Percentiles rank a stretch among this genome's conserved stretches.
These are phyloP conservation scores for Puccinia hordei DNA, from an alignment of 1,284 basidiomycete species.

Conservation along the genomic window DNA sequence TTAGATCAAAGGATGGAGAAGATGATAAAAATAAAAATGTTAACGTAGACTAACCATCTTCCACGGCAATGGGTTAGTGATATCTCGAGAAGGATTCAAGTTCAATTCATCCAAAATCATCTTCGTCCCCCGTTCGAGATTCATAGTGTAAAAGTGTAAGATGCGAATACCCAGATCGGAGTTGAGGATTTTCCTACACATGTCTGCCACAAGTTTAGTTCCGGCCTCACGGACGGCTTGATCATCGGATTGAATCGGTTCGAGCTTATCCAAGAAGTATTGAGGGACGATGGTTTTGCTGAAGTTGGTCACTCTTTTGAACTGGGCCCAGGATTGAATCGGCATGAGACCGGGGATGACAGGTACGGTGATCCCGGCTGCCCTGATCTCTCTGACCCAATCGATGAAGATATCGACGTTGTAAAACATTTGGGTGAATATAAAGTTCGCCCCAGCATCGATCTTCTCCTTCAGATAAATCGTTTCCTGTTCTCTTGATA, in stretches of 20 bases:
- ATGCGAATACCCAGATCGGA: slow-evolving; percentile 53
- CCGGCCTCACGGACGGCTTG: slow-evolving; percentile 54
- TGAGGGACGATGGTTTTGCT: slow-evolving; percentile 79
- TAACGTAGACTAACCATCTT: slow-evolving; percentile 61
- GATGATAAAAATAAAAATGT: slow-evolving; percentile 51
- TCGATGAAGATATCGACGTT: slow-evolving; percentile 80
- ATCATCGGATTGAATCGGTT: slow-evolving; percentile 68
- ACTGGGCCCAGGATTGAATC: slow-evolving; percentile 92
- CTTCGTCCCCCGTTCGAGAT: slow-evolving; percentile 71
- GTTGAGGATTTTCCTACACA: slow-evolving; percentile 53
- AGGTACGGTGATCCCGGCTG: slow-evolving; percentile 81
- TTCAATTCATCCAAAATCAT: slow-evolving; percentile 76
- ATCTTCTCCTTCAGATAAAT: slow-evolving; percentile 81
- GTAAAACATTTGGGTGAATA: slow-evolving; percentile 97
- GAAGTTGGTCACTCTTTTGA: slow-evolving; percentile 84
- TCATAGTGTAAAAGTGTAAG: slow-evolving; percentile 60
- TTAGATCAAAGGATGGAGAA: slow-evolving; percentile 10
- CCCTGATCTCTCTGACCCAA: slow-evolving; percentile 77
- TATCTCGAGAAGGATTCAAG: slow-evolving; percentile 79
- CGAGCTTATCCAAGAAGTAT: slow-evolving; percentile 70
- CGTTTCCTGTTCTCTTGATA: slow-evolving; percentile 70
- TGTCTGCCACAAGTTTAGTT: slow-evolving; percentile 54
- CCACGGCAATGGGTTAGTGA: slow-evolving; percentile 71
- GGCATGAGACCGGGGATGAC: slow-evolving; percentile 98
- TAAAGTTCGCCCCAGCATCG: slow-evolving; percentile 91